Conservation (phyloP, 192 early-diverging fungal species). For the Dissophora globulifera region DNA sequence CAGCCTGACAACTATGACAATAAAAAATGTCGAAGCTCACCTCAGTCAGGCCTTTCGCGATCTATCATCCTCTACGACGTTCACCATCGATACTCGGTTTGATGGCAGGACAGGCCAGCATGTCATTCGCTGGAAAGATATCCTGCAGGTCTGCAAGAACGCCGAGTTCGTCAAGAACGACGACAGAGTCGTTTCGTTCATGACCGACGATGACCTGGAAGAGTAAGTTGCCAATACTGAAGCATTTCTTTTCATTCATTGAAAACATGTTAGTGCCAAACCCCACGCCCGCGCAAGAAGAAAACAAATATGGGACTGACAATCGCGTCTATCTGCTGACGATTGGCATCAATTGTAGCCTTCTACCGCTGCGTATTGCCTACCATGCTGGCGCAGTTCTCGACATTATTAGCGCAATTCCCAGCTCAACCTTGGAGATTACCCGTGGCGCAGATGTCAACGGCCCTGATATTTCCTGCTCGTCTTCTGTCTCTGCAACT, state of each 20-base stretch:
- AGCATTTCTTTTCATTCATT: neutral
- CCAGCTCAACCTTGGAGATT: too few species aligned
- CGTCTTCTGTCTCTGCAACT: too few species aligned
- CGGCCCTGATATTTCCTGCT: too few species aligned
- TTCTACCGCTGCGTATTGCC: slow-evolving; percentile 2
- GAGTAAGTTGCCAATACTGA: slow-evolving; percentile 1
- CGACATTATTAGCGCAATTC: neutral
- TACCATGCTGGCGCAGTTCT: slow-evolving; percentile 8
- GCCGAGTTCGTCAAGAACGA: neutral
- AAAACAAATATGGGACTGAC: neutral
- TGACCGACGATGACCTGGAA: neutral
- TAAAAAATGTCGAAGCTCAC: too few species aligned
- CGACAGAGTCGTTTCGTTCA: neutral
- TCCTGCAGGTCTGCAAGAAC: neutral
- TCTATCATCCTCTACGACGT: neutral
- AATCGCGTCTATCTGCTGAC: too few species aligned
- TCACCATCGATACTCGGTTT: neutral
- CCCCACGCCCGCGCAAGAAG: too few species aligned
- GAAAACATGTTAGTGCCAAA: too few species aligned
- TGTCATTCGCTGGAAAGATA: slow-evolving; percentile 9
- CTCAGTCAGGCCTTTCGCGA: too few species aligned
- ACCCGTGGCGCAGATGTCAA: too few species aligned
- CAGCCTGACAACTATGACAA: too few species aligned
- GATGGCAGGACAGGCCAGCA: neutral
- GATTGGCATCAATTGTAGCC: neutral